phyloP scores from a whole-genome alignment of 345 rosid species.

The Hibiscus mutabilis region DNA sequence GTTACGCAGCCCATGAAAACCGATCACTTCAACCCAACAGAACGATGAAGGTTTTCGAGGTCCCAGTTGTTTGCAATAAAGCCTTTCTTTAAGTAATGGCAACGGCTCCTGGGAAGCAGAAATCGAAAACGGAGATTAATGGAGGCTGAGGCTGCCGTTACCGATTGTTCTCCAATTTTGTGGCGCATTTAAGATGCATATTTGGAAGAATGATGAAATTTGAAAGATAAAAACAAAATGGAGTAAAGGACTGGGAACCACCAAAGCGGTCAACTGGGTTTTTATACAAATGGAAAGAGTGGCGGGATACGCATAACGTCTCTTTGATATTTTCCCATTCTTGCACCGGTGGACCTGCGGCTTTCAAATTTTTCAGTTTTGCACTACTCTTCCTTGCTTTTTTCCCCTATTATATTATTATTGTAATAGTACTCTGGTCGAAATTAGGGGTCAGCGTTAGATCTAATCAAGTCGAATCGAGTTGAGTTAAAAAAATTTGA shows the following conservation, averaged over 20 bases:
- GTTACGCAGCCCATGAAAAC: constrained; percentile 43
- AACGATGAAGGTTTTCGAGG: not conserved
- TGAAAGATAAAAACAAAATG: too few relatives aligned
- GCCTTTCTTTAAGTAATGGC: not conserved
- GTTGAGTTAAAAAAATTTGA: too few relatives aligned
- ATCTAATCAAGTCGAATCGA: too few relatives aligned
- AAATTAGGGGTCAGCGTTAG: too few relatives aligned
- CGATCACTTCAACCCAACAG: not conserved
- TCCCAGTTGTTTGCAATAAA: not conserved
- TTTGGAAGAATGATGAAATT: too few relatives aligned
- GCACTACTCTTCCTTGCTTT: too few relatives aligned
- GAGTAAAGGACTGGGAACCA: not conserved
- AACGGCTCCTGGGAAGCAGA: not conserved
- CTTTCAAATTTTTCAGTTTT: not conserved
- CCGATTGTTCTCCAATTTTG: not conserved
- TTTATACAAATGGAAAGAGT: not conserved
- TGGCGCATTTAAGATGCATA: constrained; percentile 5
- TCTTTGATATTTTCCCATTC: constrained; percentile 3
- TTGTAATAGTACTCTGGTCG: too few relatives aligned
- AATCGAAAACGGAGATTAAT: not conserved
- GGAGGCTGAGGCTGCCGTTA: not conserved
- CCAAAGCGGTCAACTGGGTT: not conserved
- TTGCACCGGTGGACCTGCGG: not conserved
- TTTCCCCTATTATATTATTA: too few relatives aligned
- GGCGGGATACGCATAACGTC: constrained; percentile 19